phyloP scores from a whole-genome alignment of 106 monocot genomes.

The Dioscorea zingiberensis region DNA sequence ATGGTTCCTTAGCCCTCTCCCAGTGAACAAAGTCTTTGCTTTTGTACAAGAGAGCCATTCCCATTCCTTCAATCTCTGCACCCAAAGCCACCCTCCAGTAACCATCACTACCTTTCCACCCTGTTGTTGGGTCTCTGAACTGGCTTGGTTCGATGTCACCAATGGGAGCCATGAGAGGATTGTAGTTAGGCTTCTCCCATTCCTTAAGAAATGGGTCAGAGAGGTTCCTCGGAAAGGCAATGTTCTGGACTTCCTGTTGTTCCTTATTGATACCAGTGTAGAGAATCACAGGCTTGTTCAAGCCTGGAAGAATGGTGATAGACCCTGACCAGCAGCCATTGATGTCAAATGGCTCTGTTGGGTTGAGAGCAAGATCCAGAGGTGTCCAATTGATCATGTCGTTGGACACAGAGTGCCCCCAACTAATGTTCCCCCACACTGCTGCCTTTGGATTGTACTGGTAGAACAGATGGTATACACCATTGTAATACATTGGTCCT shows the following conservation, averaged over 20 bases:
- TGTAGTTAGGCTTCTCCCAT: constrained; percentile 41
- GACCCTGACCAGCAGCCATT: constrained; percentile 66
- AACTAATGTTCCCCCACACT: constrained; percentile 44
- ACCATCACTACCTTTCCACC: constrained; percentile 31
- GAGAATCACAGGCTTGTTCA: constrained; percentile 33
- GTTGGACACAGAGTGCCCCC: constrained; percentile 56
- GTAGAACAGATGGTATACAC: constrained; percentile 55
- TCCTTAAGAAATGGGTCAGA: constrained; percentile 45
- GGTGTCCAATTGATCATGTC: constrained; percentile 55
- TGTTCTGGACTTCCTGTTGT: constrained; percentile 45
- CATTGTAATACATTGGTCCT: constrained; percentile 68
- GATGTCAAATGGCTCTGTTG: constrained; percentile 30
- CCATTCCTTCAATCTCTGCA: constrained; percentile 5
- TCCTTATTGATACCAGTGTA: constrained; percentile 42
- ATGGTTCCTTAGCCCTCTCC: constrained; percentile 8
- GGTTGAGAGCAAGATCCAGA: constrained; percentile 29
- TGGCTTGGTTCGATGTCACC: constrained; percentile 2
- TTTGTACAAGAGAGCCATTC: constrained; percentile 23
- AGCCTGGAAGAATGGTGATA: constrained; percentile 37
- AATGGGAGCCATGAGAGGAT: constrained; percentile 25
- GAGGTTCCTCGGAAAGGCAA: constrained; percentile 39
- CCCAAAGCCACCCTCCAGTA: constrained; percentile 34
- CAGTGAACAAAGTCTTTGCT: constrained; percentile 37
- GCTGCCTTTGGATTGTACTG: constrained; percentile 36
- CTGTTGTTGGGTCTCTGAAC: constrained; percentile 34